phyloP scores from a whole-genome alignment of 1,284 basidiomycete species.

The Phaffia rhodozyma region DNA sequence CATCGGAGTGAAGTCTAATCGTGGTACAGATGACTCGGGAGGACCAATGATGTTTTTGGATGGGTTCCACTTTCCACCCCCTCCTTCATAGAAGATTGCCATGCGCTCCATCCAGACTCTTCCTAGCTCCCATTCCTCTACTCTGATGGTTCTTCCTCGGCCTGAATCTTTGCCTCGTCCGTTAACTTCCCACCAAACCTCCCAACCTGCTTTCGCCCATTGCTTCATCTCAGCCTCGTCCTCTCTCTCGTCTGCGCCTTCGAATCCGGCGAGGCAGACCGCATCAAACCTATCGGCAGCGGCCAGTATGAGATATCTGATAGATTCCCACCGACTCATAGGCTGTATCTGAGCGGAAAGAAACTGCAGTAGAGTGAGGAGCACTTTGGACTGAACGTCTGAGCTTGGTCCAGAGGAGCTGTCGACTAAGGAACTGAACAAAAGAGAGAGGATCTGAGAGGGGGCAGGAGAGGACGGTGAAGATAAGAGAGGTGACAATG shows the following conservation, averaged over 20 bases:
- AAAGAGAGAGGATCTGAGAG: constrained; percentile 41
- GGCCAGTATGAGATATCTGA: constrained; percentile 54
- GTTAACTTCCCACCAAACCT: constrained; percentile 43
- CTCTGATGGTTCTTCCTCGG: constrained; percentile 15
- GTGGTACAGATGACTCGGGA: constrained; percentile 26
- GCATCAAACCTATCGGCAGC: constrained; percentile 81
- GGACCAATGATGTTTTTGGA: constrained; percentile 65
- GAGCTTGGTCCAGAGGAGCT: constrained; percentile 31
- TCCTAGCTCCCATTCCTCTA: constrained; percentile 75
- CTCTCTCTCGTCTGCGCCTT: constrained; percentile 56
- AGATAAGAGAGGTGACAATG: constrained; percentile 28
- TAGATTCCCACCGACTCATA: constrained; percentile 50
- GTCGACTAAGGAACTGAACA: constrained; percentile 41
- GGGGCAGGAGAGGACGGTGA: constrained; percentile 50
- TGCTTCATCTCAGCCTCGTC: constrained; percentile 64
- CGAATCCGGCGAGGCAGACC: constrained; percentile 67
- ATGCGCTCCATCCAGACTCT: constrained; percentile 86
- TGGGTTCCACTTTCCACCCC: constrained; percentile 52
- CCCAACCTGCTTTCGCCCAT: constrained; percentile 71
- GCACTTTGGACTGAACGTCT: constrained; percentile 46
- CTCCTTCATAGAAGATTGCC: constrained; percentile 81
- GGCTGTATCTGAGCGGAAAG: constrained; percentile 54
- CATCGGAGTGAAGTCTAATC: constrained; percentile 81
- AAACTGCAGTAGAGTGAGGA: constrained; percentile 60
- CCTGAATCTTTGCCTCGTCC: constrained; percentile 4